phyloP scores from a whole-genome alignment of 1,284 basidiomycete genomes.

The Volvariella volvacea region DNA sequence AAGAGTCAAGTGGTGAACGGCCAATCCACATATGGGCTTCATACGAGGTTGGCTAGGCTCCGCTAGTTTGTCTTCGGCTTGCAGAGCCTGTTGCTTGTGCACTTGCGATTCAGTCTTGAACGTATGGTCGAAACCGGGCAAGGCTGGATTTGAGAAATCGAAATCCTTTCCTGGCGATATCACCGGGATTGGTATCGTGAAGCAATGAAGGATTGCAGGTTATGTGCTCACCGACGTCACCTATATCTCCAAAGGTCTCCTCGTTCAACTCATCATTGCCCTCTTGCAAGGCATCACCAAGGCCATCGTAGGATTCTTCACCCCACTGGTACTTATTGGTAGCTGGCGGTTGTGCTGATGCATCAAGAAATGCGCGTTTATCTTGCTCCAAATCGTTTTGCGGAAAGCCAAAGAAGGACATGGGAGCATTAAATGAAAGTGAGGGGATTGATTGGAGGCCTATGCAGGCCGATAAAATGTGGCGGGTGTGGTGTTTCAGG shows the following conservation, averaged over 20 bases:
- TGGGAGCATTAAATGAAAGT: conserved; percentile 27
- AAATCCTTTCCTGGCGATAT: conserved; percentile 77
- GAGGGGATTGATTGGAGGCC: not conserved
- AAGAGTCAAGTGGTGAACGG: conserved; percentile 17
- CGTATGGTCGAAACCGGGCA: conserved; percentile 25
- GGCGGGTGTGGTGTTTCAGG: not conserved
- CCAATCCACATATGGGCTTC: conserved; percentile 13
- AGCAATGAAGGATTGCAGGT: conserved; percentile 6
- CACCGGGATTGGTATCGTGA: conserved; percentile 7
- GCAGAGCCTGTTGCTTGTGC: conserved; percentile 1
- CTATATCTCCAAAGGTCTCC: conserved; percentile 85
- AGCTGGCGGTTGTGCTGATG: conserved; percentile 40
- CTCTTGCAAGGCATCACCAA: conserved; percentile 84
- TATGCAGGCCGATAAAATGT: conserved; percentile 1
- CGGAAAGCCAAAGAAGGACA: conserved; percentile 81
- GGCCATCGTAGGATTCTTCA: conserved; percentile 84
- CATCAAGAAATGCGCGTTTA: conserved; percentile 46
- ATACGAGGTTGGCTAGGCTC: conserved; percentile 20
- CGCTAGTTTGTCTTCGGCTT: conserved; percentile 1
- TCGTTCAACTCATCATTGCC: conserved; percentile 89
- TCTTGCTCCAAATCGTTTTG: conserved; percentile 58
- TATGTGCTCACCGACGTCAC: conserved; percentile 56
- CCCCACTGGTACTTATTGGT: conserved; percentile 86
- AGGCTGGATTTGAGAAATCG: conserved; percentile 64
- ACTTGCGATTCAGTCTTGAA: conserved; percentile 1